Conservation (phyloP, 805 yeast species). For the Ogataea zsoltii region DNA sequence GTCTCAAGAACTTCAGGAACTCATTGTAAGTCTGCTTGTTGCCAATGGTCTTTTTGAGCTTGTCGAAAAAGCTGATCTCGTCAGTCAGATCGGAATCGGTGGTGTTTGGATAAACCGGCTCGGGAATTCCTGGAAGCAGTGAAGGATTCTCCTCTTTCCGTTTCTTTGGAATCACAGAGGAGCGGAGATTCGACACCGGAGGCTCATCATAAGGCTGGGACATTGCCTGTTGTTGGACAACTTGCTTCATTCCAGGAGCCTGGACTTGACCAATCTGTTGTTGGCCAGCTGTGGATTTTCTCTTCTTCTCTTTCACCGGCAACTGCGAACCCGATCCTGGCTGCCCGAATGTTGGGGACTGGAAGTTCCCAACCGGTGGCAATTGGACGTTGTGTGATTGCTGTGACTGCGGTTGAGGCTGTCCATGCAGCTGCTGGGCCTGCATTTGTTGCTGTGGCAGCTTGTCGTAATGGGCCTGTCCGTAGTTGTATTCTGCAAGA, state of each 20-base stretch:
- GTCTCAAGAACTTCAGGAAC: conserved; percentile 82
- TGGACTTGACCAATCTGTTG: conserved; percentile 22
- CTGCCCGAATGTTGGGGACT: conserved; percentile 54
- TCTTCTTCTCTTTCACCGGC: conserved; percentile 30
- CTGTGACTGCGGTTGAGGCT: conserved; percentile 21
- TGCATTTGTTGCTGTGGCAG: conserved; percentile 8
- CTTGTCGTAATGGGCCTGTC: conserved; percentile 22
- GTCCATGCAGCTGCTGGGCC: conserved; percentile 14
- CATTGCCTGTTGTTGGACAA: conserved; percentile 11
- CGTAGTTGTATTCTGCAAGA: conserved; percentile 23
- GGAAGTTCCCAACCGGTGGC: conserved; percentile 89
- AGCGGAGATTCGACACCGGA: conserved; percentile 49
- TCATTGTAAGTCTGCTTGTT: conserved; percentile 90
- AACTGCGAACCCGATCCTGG: conserved; percentile 21
- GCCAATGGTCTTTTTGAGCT: conserved; percentile 83
- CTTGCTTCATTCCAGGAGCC: conserved; percentile 19
- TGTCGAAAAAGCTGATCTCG: conserved; percentile 89
- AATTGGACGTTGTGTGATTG: conserved; percentile 47
- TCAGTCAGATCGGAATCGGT: conserved; percentile 67
- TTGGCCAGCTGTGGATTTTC: conserved; percentile 25
- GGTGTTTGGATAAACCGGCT: conserved; percentile 65
- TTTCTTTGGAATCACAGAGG: conserved; percentile 24
- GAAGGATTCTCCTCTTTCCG: conserved; percentile 54
- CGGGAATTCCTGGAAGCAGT: conserved; percentile 81
- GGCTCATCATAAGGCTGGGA: conserved; percentile 42